phyloP scores from a whole-genome alignment of 108 stramenopile species.

The Aurantiochytrium sp. region DNA sequence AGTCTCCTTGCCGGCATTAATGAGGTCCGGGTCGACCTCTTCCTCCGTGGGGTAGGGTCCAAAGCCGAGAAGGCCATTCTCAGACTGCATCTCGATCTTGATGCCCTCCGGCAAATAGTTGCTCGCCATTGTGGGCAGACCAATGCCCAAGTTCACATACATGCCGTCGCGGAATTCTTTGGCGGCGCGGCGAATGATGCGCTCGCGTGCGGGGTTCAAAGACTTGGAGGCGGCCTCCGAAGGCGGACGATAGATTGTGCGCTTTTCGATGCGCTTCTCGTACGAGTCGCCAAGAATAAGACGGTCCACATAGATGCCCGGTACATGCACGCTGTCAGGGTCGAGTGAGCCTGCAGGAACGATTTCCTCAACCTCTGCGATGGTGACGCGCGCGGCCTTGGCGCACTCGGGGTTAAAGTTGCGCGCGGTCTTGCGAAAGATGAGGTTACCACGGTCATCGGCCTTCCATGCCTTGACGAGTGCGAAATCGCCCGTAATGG shows the following conservation, averaged over 20 bases:
- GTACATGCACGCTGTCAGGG: conserved; percentile 77
- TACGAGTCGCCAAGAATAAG: conserved; percentile 63
- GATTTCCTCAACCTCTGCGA: conserved; percentile 81
- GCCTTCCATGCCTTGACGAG: conserved; percentile 78
- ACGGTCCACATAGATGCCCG: conserved; percentile 78
- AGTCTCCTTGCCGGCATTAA: conserved; percentile 88
- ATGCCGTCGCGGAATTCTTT: conserved; percentile 81
- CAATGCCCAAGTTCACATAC: conserved; percentile 91
- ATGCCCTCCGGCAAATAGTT: conserved; percentile 76
- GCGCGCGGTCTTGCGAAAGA: conserved; percentile 72
- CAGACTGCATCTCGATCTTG: conserved; percentile 76
- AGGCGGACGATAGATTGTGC: conserved; percentile 19
- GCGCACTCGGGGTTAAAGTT: conserved; percentile 85
- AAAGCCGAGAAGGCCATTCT: conserved; percentile 79
- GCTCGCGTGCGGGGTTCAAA: conserved; percentile 56
- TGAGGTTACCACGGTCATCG: conserved; percentile 81
- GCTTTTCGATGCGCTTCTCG: conserved; percentile 78
- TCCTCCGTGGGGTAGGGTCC: conserved; percentile 71
- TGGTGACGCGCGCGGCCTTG: conserved; percentile 69
- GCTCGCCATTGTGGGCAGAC: conserved; percentile 68
- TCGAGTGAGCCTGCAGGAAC: conserved; percentile 70
- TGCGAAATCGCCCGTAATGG: conserved; percentile 63
- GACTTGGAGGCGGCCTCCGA: background rate
- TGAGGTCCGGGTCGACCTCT: conserved; percentile 68
- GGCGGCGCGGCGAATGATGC: conserved; percentile 75